These are phyloP conservation scores for Apiospora saccharicola DNA, from an alignment of 2,329 filamentous ascomycete species.

Conservation along the genomic window DNA sequence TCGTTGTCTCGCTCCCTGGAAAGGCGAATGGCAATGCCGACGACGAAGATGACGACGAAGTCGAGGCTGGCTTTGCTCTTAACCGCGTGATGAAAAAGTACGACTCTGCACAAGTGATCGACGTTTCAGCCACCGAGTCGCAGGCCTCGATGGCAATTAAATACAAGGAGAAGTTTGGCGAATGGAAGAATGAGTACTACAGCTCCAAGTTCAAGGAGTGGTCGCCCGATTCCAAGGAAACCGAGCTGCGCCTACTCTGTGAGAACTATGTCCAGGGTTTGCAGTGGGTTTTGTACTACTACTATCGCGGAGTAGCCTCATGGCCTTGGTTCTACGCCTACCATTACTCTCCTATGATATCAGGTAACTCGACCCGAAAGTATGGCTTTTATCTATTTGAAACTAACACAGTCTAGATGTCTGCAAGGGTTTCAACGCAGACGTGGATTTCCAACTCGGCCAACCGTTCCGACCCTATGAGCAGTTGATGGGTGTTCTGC, in stretches of 20 bases:
- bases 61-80: conserved; percentile 86
- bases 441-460: conserved; percentile 91
- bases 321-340: conserved; percentile 99
- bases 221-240: conserved; percentile 76
- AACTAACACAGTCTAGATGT: conserved; percentile 69
- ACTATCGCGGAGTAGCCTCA: conserved; percentile 94
- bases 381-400: neutral
- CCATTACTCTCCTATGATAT: conserved; percentile 97
- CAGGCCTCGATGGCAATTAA: conserved; percentile 81
- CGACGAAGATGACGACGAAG: conserved; percentile 75
- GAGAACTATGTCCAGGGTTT: conserved; percentile 98
- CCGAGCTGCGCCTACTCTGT: conserved; percentile 80
- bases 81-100: conserved; percentile 88
- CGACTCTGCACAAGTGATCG: conserved; percentile 86
- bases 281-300: conserved; percentile 98
- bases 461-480: conserved; percentile 96
- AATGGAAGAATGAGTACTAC: conserved; percentile 97
- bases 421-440: conserved; percentile 82
- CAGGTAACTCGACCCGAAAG: conserved; percentile 57
- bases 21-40: conserved; percentile 52
- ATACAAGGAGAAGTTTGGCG: conserved; percentile 87
- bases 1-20: conserved; percentile 58
- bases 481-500: conserved; percentile 97
- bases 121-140: conserved; percentile 80
- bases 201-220: conserved; percentile 82